phyloP scores from a whole-genome alignment of 441 rosid genomes.

The Adansonia rubrostipa region DNA sequence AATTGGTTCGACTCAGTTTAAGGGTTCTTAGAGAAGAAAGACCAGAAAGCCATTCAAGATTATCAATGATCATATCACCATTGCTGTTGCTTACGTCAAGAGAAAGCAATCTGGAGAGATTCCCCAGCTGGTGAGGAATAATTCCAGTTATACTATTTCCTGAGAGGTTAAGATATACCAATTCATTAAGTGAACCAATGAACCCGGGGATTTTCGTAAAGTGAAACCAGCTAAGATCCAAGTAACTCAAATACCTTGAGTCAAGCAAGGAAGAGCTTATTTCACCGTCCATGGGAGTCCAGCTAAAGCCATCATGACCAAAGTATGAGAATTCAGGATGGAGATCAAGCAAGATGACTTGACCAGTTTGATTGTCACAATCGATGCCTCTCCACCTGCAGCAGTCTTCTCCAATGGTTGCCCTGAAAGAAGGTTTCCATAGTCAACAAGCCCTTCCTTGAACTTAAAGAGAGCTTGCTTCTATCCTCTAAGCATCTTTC shows the following conservation, averaged over 20 bases:
- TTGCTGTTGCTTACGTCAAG: neutral
- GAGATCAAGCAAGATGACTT: constrained; percentile 16
- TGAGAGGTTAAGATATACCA: neutral
- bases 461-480: constrained; percentile 12
- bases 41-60: neutral
- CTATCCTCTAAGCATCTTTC: constrained; percentile 14
- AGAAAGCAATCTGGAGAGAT: neutral
- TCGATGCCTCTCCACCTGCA: constrained; percentile 28
- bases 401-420: constrained; percentile 12
- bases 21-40: neutral
- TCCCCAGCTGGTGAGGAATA: neutral
- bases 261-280: constrained; percentile 29
- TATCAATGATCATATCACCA: neutral
- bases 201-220: neutral
- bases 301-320: neutral
- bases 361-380: constrained; percentile 23
- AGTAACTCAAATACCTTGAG: constrained; percentile 24
- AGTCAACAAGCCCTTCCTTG: neutral
- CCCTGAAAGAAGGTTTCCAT: neutral
- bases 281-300: neutral
- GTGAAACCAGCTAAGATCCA: neutral
- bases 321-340: neutral
- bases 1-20: neutral
- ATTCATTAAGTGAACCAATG: neutral
- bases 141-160: neutral